Base-by-base conservation (phyloP, 495 filamentous ascomycete genomes). In the Penicilliopsis zonata region DNA sequence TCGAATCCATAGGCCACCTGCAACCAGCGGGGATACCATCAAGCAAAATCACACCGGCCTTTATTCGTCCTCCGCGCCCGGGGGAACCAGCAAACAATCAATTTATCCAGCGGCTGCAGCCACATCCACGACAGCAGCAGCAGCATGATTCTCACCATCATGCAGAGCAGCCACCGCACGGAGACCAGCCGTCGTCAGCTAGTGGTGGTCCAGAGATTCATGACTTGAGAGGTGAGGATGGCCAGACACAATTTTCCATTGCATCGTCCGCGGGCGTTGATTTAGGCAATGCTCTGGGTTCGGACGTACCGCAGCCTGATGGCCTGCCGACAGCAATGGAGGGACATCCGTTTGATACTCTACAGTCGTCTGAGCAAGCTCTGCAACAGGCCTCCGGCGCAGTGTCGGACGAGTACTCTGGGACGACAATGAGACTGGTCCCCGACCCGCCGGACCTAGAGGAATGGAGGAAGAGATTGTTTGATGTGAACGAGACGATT, bases 401-500 rank as follows among this genome's bases (percentile, higher is more conserved):
- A 35, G n/a, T n/a, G n/a, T 50, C 41, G 18, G 41, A 46, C 9
- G 59, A 69, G 25, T 59, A 78, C 52, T 54, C 76, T 47, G n/a
- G n/a, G n/a, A 46, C 70, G 50, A 61, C 72, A 24, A 57, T 67
- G 38, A 77, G 65, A 51, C 57, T 76, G 35, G 63, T 84, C 16
- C 53, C 69, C 9, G 55, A 82, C 39, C 82, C 82, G 21, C 79
- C 82, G 2, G 60, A 81, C 38, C 69, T 92, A 25, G 62, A 72
- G 10, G 56, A 64, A 33, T 93, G 85, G 85, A 69, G 84, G 35
- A 63, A 78, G 37, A 75, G 66, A 44, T 59, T 92, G 26, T 93
- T 92, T 51, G 60, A 83, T 46, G 76, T 88, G 10, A 73, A 86
- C 40, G 76, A 82, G 17, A 70, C 64, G 8, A 78, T 93, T 28